Conservation (phyloP, 371 early-diverging fungal species). For the Gilbertella persicaria region DNA sequence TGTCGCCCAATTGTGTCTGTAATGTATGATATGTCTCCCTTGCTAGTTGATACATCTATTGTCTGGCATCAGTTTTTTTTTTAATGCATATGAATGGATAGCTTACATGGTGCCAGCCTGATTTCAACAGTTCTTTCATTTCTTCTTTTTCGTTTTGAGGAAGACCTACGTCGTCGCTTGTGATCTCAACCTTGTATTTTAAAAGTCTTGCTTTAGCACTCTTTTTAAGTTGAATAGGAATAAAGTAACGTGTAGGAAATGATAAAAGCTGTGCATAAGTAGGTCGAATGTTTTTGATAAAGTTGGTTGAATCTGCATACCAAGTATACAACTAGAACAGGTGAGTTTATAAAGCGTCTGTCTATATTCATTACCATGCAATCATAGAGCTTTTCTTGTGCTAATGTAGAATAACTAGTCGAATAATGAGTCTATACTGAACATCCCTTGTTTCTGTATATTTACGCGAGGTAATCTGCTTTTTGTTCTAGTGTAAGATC, state of each 20-base stretch:
- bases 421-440: not conserved
- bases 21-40: constrained; percentile 59
- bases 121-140: constrained; percentile 47
- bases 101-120: constrained; percentile 51
- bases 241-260: constrained; percentile 61
- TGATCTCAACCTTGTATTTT: constrained; percentile 50
- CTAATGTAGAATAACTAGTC: constrained; percentile 48
- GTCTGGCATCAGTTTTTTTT: not conserved
- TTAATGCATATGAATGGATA: not conserved
- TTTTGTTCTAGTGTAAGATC: constrained; percentile 47
- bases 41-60: constrained; percentile 58
- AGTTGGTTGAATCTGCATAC: constrained; percentile 74
- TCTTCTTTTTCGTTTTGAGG: constrained; percentile 50
- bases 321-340: constrained; percentile 58
- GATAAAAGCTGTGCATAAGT: constrained; percentile 62
- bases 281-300: constrained; percentile 63
- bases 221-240: constrained; percentile 63
- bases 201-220: constrained; percentile 55
- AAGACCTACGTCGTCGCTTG: constrained; percentile 38
- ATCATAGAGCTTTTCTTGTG: constrained; percentile 57
- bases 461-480: constrained; percentile 55
- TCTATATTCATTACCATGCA: constrained; percentile 45
- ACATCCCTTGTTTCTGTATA: not conserved
- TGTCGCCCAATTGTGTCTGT: constrained; percentile 56
- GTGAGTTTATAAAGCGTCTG: constrained; percentile 2